phyloP scores from a whole-genome alignment of 352 stramenopile genomes.

The Pythium oligandrum region DNA sequence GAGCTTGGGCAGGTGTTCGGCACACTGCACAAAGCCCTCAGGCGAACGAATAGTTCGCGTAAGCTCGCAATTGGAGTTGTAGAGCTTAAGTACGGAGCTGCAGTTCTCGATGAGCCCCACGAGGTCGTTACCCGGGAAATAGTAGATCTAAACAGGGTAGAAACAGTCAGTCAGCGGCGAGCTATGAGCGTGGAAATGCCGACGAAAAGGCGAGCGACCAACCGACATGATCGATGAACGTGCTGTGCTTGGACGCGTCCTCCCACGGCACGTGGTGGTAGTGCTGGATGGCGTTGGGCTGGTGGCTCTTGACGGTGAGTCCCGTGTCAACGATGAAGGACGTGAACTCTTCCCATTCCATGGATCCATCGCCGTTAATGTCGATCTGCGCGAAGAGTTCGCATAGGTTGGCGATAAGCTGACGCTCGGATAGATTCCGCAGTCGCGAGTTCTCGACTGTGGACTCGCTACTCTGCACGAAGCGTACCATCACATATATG shows the following conservation, averaged over 20 bases:
- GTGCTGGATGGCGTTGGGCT: slow-evolving; percentile 84
- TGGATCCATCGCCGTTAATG: slow-evolving; percentile 88
- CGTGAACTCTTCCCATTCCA: slow-evolving; percentile 92
- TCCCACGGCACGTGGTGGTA: slow-evolving; percentile 78
- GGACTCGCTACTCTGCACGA: slow-evolving; percentile 49
- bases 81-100: slow-evolving; percentile 74
- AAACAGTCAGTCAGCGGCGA: background rate
- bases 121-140: slow-evolving; percentile 64
- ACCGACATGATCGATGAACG: slow-evolving; percentile 65
- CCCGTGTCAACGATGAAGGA: slow-evolving; percentile 89
- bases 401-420: slow-evolving; percentile 82
- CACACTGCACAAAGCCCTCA: slow-evolving; percentile 73
- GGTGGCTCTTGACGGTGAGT: slow-evolving; percentile 73
- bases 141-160: slow-evolving; percentile 55
- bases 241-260: slow-evolving; percentile 84
- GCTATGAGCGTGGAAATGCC: too few relatives aligned
- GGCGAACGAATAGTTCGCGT: slow-evolving; percentile 51
- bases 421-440: slow-evolving; percentile 53
- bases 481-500: slow-evolving; percentile 84
- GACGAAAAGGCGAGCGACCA: background rate
- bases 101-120: slow-evolving; percentile 75
- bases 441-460: slow-evolving; percentile 65
- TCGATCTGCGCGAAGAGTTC: slow-evolving; percentile 91
- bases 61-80: slow-evolving; percentile 76
- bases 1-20: slow-evolving; percentile 62